Evolutionary conservation across 2,329 filamentous ascomycete species (phyloP).

Genomic region (Botrytis fabae): DNA sequence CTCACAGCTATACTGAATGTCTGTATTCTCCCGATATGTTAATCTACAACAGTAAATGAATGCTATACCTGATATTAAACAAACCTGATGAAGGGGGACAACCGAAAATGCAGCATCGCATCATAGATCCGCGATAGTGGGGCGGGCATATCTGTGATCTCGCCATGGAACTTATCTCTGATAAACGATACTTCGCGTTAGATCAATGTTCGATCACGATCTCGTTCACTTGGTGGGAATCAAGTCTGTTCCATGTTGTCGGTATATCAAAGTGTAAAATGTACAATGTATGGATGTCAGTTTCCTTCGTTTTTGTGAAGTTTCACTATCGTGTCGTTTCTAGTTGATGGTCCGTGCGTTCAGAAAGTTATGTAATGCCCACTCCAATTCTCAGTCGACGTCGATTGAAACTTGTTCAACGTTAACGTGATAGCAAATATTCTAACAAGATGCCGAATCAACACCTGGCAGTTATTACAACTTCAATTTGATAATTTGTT

Average conservation of each 20-base stretch:
- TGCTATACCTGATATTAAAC: background rate
- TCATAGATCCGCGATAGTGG: conserved; percentile 7
- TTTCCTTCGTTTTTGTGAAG: background rate
- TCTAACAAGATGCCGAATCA: background rate
- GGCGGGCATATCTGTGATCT: background rate
- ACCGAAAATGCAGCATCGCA: conserved; percentile 9
- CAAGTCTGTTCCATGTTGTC: background rate
- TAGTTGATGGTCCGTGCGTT: background rate
- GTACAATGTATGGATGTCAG: background rate
- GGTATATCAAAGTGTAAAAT: background rate
- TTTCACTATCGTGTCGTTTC: background rate
- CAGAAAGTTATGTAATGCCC: background rate
- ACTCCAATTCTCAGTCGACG: background rate
- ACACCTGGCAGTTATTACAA: background rate
- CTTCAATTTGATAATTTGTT: background rate
- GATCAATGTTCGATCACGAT: background rate
- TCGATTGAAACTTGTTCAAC: background rate
- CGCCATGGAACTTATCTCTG: background rate
- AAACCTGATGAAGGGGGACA: background rate
- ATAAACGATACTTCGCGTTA: background rate
- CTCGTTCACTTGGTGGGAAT: background rate
- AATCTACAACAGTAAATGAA: background rate
- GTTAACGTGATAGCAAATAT: background rate
- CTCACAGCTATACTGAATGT: background rate
- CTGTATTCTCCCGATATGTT: background rate